A percentile compares a stretch with the other conserved stretches of the same genome.
Evolutionary conservation across 306 rosid species (phyloP).

Genomic region (Hippophae gyantsensis): DNA sequence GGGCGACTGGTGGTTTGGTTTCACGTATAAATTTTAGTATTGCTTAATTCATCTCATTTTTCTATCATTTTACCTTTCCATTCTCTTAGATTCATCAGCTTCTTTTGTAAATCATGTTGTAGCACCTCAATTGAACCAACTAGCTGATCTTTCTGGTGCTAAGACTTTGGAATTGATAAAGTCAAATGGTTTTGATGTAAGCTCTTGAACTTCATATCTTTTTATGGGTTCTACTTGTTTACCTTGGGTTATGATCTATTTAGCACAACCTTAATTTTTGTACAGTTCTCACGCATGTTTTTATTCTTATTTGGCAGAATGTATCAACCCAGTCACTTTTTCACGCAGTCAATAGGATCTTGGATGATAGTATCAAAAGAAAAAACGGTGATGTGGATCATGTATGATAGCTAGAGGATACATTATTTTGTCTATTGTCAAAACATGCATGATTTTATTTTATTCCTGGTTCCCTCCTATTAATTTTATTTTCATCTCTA

Average conservation of each 20-base stretch:
- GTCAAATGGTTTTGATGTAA: slow-evolving; percentile 69
- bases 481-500: slow-evolving; percentile 2
- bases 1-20: slow-evolving; percentile 5
- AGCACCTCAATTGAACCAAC: slow-evolving; percentile 36
- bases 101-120: slow-evolving; percentile 27
- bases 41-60: slow-evolving; percentile 13
- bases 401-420: slow-evolving; percentile 45
- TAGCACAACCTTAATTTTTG: slow-evolving; percentile 6
- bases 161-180: slow-evolving; percentile 55
- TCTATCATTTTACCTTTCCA: slow-evolving; percentile 3
- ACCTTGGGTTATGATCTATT: slow-evolving; percentile 2
- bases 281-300: slow-evolving; percentile 22
- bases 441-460: slow-evolving; percentile 21
- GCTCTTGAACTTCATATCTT: slow-evolving; percentile 24
- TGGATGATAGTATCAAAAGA: slow-evolving; percentile 53
- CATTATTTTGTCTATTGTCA: slow-evolving; percentile 17
- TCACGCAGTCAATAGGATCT: slow-evolving; percentile 46
- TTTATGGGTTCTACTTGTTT: background rate
- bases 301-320: slow-evolving; percentile 46
- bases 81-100: slow-evolving; percentile 40
- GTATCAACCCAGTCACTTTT: slow-evolving; percentile 63
- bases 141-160: slow-evolving; percentile 48
- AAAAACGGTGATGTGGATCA: slow-evolving; percentile 60
- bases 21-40: slow-evolving; percentile 15
- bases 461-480: background rate